A percentile compares a stretch with the other conserved stretches of the same genome.
Evolutionary conservation across 2,329 filamentous ascomycete genomes (phyloP).

Genomic region (Phialemonium atrogriseum): DNA sequence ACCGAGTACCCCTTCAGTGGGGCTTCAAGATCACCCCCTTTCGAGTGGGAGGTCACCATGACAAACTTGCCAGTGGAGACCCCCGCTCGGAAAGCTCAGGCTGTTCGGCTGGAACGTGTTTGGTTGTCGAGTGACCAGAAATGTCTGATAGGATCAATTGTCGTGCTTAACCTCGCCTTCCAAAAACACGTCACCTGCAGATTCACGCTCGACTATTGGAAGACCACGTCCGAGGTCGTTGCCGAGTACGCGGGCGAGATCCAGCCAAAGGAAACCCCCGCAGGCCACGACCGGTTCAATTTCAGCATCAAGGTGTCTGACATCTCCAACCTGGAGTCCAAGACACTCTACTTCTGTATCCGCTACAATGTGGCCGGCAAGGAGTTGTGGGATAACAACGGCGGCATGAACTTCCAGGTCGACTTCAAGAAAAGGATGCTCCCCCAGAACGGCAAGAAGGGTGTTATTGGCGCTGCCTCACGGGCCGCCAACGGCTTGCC

Average conservation of each 20-base stretch:
- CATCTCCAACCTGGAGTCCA: slow-evolving; percentile 81
- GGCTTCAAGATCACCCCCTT: slow-evolving; percentile 43
- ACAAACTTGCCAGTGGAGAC: slow-evolving; percentile 72
- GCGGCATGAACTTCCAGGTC: slow-evolving; percentile 78
- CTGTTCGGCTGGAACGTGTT: slow-evolving; percentile 76
- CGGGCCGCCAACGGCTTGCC: slow-evolving; percentile 50
- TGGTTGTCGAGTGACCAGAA: slow-evolving; percentile 86
- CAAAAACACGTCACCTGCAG: slow-evolving; percentile 83
- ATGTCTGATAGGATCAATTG: slow-evolving; percentile 72
- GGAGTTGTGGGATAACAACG: slow-evolving; percentile 96
- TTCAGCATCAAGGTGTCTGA: slow-evolving; percentile 93
- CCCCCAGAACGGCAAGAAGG: slow-evolving; percentile 49
- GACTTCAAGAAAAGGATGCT: slow-evolving; percentile 80
- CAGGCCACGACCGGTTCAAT: slow-evolving; percentile 79
- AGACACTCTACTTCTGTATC: slow-evolving; percentile 87
- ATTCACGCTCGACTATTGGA: slow-evolving; percentile 97
- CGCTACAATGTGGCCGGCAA: slow-evolving; percentile 77
- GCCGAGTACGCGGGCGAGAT: slow-evolving; percentile 84
- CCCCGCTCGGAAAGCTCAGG: slow-evolving; percentile 51
- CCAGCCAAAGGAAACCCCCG: slow-evolving; percentile 50
- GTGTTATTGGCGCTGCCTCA: slow-evolving; percentile 39
- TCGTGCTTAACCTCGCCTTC: slow-evolving; percentile 82
- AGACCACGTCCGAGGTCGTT: slow-evolving; percentile 88
- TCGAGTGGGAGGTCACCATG: slow-evolving; percentile 82
- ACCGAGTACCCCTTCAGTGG: slow-evolving; percentile 77